Evolutionary conservation across 495 filamentous ascomycete species (phyloP), one percentile per base, ranked within the genome.

Genomic region (Neurospora sp.): DNA sequence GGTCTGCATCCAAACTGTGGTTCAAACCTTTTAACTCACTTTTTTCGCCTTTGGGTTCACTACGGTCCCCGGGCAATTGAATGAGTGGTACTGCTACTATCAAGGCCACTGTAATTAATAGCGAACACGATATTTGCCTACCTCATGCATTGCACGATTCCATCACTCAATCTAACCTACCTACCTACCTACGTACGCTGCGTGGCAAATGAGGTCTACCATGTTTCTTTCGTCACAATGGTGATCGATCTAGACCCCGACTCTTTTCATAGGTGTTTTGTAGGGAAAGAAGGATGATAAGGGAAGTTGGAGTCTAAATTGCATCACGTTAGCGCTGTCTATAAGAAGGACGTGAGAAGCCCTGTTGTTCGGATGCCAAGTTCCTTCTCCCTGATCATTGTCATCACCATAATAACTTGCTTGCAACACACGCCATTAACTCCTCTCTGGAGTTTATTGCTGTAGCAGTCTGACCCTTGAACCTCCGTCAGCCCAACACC

Each of bases 1-100:
- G 72, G 71, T 74, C 77, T 76, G 73, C 73, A 72, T 71, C 70
- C 68, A 78, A 65, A 78, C 70, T 35, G 14, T 65, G 27, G 27
- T 18, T 65, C 14, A 46, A 20, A 46, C 3, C 1, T 35, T 18
- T 4, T 3, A 31, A 22, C 5, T 59, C 14, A 18, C 27, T 35
- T 10, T 20, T 20, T 59, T 53, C 5, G 35, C 5, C 27, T 31
- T 27, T 61, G 53, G 27, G 12, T 53, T 12, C 12, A 44, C 2
- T 16, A 7, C 9, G 46, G 46, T 53, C 20, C 46, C 53, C 53
- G 27, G 14, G 14, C 14, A 18, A 65, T 18, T 35, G 14, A 35
- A 35, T 31, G 53, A 37, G 7, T 37, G 53, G 53, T 35, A 65
- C 53, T 65, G 53, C 53, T 10, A 65, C 14, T 16, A 35, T 18